Conservation (phyloP, 2,329 filamentous ascomycete genomes). For the Xylariales sp. region DNA sequence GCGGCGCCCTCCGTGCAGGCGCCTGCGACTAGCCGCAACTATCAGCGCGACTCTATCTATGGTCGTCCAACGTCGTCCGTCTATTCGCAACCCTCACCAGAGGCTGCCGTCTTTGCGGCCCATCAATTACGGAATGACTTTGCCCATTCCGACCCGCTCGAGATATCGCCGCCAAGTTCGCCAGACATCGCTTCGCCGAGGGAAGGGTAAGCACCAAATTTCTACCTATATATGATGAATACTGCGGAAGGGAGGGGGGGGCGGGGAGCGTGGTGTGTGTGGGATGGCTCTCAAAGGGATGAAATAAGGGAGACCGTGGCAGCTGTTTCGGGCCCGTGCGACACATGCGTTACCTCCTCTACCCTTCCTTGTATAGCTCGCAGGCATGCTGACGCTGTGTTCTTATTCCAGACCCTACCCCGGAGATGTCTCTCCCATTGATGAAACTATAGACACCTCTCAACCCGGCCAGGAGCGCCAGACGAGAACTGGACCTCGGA, state of each 20-base stretch:
- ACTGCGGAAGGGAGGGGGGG: not conserved
- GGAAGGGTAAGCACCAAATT: slow-evolving; percentile 55
- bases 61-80: slow-evolving; percentile 68
- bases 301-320: not conserved
- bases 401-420: slow-evolving; percentile 44
- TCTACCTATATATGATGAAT: slow-evolving; percentile 8
- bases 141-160: slow-evolving; percentile 47
- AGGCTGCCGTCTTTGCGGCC: slow-evolving; percentile 49
- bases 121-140: slow-evolving; percentile 46
- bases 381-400: slow-evolving; percentile 43
- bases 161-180: slow-evolving; percentile 68
- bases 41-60: slow-evolving; percentile 50
- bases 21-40: slow-evolving; percentile 52
- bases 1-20: slow-evolving; percentile 49
- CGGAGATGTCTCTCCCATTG: slow-evolving; percentile 65
- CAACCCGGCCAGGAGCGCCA: slow-evolving; percentile 45
- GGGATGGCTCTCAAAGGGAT: not conserved
- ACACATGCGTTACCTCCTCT: slow-evolving; percentile 1
- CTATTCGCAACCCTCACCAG: slow-evolving; percentile 68
- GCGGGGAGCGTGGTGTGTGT: not conserved
- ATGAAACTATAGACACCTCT: slow-evolving; percentile 56
- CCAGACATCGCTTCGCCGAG: slow-evolving; percentile 58
- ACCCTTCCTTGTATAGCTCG: slow-evolving; percentile 2
- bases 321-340: slow-evolving; percentile 12
- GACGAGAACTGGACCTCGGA: slow-evolving; percentile 48